Evolutionary conservation across 2,329 filamentous ascomycete species (phyloP).

Genomic region (Zymoseptoria passerinii): DNA sequence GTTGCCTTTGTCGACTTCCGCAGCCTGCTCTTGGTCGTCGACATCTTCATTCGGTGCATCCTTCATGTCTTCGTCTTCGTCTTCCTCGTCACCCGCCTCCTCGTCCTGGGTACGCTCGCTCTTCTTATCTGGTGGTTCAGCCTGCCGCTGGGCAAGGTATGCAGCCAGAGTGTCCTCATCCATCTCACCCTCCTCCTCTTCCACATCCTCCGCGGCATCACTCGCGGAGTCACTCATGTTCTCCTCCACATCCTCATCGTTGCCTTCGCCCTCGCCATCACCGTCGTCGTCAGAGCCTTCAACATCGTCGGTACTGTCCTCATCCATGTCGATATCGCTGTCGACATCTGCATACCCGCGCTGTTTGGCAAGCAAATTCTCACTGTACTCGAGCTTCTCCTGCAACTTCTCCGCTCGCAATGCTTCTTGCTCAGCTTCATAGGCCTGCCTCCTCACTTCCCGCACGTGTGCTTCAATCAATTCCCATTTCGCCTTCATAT

Average conservation of each 20-base stretch:
- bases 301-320: slow-evolving; percentile 12
- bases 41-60: slow-evolving; percentile 4
- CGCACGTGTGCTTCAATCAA: slow-evolving; percentile 52
- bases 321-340: slow-evolving; percentile 23
- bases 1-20: slow-evolving; percentile 1
- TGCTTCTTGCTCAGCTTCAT: slow-evolving; percentile 56
- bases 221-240: slow-evolving; percentile 26
- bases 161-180: slow-evolving; percentile 43
- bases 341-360: slow-evolving; percentile 25
- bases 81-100: slow-evolving; percentile 16
- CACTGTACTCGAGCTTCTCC: slow-evolving; percentile 33
- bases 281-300: slow-evolving; percentile 31
- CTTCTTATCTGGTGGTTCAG: slow-evolving; percentile 22
- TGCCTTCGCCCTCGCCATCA: slow-evolving; percentile 27
- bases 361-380: slow-evolving; percentile 26
- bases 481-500: slow-evolving; percentile 54
- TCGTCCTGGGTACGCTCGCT: slow-evolving; percentile 27
- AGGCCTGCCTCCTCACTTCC: slow-evolving; percentile 46
- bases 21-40: slow-evolving; percentile 5
- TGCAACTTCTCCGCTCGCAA: slow-evolving; percentile 67
- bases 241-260: slow-evolving; percentile 22
- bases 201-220: slow-evolving; percentile 39
- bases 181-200: slow-evolving; percentile 41
- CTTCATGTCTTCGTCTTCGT: slow-evolving; percentile 6
- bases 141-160: slow-evolving; percentile 23